Percentiles rank a stretch among this genome's conserved stretches.
Evolutionary conservation across 2,329 filamentous ascomycete genomes (phyloP).

Genomic region (Trichoderma harzianum): DNA sequence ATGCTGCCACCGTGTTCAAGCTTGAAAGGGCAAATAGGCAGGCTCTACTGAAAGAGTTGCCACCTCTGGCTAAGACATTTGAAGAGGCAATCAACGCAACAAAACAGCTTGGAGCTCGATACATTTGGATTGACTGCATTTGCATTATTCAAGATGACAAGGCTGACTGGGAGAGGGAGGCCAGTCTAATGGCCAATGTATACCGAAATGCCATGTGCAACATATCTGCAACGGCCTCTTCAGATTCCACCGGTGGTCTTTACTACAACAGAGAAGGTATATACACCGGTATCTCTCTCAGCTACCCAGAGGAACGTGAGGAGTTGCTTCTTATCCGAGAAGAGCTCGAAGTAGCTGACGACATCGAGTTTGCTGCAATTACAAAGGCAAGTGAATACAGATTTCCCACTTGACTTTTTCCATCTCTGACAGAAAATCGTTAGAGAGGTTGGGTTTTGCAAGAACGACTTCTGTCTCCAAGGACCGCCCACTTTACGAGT

Average conservation of each 20-base stretch:
- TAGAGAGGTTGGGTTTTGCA: background rate
- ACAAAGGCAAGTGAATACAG: background rate
- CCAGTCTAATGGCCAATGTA: background rate
- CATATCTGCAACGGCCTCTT: background rate
- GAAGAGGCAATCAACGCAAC: background rate
- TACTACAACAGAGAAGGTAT: background rate
- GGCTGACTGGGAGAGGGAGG: background rate
- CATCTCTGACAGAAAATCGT: background rate
- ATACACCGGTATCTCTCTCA: background rate
- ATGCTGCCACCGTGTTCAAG: background rate
- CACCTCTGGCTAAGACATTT: background rate
- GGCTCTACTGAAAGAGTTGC: background rate
- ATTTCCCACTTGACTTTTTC: accelerated
- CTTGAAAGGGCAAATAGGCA: background rate
- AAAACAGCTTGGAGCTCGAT: background rate
- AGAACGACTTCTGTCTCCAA: background rate
- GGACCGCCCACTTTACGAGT: background rate
- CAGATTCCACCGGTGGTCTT: background rate
- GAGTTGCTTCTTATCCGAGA: background rate
- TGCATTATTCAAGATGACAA: background rate
- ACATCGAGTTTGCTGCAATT: background rate
- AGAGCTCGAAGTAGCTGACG: background rate
- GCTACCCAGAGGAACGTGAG: background rate
- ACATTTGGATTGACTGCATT: background rate
- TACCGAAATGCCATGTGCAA: background rate